Evolutionary conservation across 192 early-diverging fungal genomes (phyloP).

Genomic region (Coemansia sp.): DNA sequence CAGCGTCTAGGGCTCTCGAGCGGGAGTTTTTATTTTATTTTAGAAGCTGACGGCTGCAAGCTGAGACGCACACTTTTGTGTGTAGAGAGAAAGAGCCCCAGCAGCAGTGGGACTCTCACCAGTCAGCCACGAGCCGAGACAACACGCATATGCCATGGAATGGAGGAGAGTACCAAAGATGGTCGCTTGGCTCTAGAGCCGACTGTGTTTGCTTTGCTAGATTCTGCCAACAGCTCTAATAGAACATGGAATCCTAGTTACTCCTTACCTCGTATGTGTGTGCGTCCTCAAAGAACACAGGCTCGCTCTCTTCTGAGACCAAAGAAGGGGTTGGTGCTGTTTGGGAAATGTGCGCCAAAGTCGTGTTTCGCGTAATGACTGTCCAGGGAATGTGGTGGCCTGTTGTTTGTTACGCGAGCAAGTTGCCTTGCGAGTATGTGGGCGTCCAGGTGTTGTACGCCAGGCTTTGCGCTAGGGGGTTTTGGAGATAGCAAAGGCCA

Average conservation of each 20-base stretch:
- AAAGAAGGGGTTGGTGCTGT: background rate
- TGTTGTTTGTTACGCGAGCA: conserved; percentile 3
- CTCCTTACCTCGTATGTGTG: conserved; percentile 11
- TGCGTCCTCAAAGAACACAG: background rate
- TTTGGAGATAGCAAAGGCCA: conserved; percentile 1
- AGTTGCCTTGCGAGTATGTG: background rate
- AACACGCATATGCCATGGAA: background rate
- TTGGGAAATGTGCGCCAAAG: background rate
- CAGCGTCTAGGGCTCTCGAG: background rate
- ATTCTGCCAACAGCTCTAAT: background rate
- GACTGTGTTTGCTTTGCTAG: background rate
- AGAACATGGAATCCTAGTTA: background rate
- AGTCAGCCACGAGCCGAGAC: conserved; percentile 1
- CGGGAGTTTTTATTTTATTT: background rate
- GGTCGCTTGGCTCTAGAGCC: background rate
- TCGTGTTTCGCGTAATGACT: background rate
- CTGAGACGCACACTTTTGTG: background rate
- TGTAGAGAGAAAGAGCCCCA: background rate
- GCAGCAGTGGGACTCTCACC: background rate
- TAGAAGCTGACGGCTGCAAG: background rate
- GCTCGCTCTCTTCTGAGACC: background rate
- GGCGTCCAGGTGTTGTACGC: background rate
- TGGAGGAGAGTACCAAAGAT: background rate
- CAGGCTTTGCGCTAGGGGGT: background rate
- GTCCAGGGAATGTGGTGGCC: background rate